Conservation (phyloP, 768 basidiomycete species). For the Lentinula lateritia region DNA sequence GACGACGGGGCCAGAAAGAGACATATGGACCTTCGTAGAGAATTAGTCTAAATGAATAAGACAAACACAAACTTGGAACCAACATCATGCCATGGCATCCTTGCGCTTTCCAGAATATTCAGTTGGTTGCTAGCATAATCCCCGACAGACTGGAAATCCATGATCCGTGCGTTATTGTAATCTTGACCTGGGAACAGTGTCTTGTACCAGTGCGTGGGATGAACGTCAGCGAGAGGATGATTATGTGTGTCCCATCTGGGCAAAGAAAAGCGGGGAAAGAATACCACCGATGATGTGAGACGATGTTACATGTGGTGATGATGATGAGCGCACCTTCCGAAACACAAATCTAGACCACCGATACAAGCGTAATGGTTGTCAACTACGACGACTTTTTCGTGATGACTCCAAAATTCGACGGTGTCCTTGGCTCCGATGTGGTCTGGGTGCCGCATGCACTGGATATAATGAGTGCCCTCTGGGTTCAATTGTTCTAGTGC, state of each 20-base stretch:
- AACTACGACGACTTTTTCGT: slow-evolving; percentile 88
- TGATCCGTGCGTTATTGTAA: slow-evolving; percentile 84
- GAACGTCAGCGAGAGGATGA: slow-evolving; percentile 88
- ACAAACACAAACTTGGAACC: slow-evolving; percentile 18
- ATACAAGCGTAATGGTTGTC: slow-evolving; percentile 84
- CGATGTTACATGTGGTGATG: not conserved
- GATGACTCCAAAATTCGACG: slow-evolving; percentile 88
- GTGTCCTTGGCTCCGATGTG: slow-evolving; percentile 82
- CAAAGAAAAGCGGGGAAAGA: not conserved
- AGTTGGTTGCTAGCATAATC: slow-evolving; percentile 69
- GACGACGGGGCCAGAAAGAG: slow-evolving; percentile 72
- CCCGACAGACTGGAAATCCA: slow-evolving; percentile 81
- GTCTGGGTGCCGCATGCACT: slow-evolving; percentile 86
- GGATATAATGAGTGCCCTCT: slow-evolving; percentile 50
- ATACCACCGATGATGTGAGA: not conserved
- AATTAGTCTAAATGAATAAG: not conserved
- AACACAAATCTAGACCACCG: slow-evolving; percentile 94
- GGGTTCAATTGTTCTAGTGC: slow-evolving; percentile 79
- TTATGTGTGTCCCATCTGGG: slow-evolving; percentile 82
- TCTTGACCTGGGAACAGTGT: slow-evolving; percentile 93
- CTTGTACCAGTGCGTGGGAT: slow-evolving; percentile 71
- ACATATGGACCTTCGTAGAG: slow-evolving; percentile 68
- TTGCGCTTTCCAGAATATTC: slow-evolving; percentile 58
- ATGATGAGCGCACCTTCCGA: slow-evolving; percentile 51
- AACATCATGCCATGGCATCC: slow-evolving; percentile 98